Evolutionary conservation across 768 basidiomycete genomes (phyloP).

Genomic region (Candolleomyces eurysporus): DNA sequence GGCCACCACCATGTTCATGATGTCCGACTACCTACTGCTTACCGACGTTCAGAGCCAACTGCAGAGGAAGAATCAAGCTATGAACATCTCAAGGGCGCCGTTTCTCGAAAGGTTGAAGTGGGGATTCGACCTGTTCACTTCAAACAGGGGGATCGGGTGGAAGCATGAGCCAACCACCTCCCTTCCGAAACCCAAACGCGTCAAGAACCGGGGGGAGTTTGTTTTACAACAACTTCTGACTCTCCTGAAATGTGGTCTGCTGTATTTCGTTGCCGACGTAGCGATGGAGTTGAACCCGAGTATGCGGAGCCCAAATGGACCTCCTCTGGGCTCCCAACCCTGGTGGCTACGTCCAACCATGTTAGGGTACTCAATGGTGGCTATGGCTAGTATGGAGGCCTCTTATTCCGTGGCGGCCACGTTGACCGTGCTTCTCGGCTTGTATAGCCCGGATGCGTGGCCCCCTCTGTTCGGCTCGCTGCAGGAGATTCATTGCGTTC

Average conservation of each 20-base stretch:
- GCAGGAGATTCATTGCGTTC: constrained; percentile 34
- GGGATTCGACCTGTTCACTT: neutral
- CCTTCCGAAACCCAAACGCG: neutral
- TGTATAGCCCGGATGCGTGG: constrained; percentile 35
- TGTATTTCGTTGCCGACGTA: neutral
- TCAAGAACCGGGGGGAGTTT: neutral
- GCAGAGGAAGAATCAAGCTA: neutral
- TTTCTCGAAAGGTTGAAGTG: neutral
- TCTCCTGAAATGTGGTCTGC: neutral
- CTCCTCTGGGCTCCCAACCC: neutral
- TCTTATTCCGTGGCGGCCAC: constrained; percentile 15
- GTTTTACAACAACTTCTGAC: neutral
- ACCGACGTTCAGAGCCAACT: constrained; percentile 1
- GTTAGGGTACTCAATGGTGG: neutral
- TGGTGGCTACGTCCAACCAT: neutral
- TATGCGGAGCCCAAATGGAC: neutral
- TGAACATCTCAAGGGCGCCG: neutral
- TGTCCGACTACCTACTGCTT: neutral
- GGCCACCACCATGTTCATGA: neutral
- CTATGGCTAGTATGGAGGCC: neutral
- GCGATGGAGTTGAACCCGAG: neutral
- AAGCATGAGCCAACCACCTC: neutral
- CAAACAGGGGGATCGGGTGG: neutral
- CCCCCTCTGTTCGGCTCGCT: constrained; percentile 33
- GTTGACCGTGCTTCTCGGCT: constrained; percentile 19